Evolutionary conservation across 1,139 yeast species (phyloP), one percentile per base, ranked within the genome.

Genomic region (Sugiyamaella japonica): DNA sequence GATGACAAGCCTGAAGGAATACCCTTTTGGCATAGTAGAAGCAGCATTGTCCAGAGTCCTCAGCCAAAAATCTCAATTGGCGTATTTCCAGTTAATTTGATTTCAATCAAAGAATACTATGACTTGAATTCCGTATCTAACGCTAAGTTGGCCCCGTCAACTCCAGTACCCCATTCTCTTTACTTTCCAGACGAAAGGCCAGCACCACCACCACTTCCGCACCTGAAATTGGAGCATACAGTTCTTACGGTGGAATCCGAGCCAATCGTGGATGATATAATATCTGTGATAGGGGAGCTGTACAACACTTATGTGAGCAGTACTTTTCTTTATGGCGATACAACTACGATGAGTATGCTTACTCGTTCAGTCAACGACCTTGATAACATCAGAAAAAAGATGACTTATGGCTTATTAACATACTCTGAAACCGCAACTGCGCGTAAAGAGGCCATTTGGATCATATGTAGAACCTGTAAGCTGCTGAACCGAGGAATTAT

Each of bases 391-490:
- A 77, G 93, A 66, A 72, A 85, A 60, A 81, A 81, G 64, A 75
- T 89, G 59, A 70, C 76, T 37, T 76, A 82, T 63, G 73, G 79
- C 54, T 72, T 86, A 46, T 76, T 84, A 58, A 88, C 96, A 0
- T 70, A 71, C 17, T 74, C 77, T 56, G 97, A 89, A 70, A 70
- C 73, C 23, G 71, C 72, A 34, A 70, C 75, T 13, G 83, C 89
- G 2, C 77, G 77, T 57, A 85, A 83, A 67, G 76, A 80, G 42
- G 84, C 86, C 28, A 79, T 86, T 6, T 77, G 80, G 60, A 76
- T 84, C 50, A 75, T 88, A 64, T 77, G 83, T 57, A 83, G 82
- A 63, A 81, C 87, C 54, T 80, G 93, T 28, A 89, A 89, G 71
- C 76, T 84, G 57, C 76, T 89, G 62, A 66, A 70, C 15, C 70